Evolutionary conservation across 805 yeast species (phyloP), one percentile per base, ranked within the genome.

Genomic region (Starmerella roubikii): DNA sequence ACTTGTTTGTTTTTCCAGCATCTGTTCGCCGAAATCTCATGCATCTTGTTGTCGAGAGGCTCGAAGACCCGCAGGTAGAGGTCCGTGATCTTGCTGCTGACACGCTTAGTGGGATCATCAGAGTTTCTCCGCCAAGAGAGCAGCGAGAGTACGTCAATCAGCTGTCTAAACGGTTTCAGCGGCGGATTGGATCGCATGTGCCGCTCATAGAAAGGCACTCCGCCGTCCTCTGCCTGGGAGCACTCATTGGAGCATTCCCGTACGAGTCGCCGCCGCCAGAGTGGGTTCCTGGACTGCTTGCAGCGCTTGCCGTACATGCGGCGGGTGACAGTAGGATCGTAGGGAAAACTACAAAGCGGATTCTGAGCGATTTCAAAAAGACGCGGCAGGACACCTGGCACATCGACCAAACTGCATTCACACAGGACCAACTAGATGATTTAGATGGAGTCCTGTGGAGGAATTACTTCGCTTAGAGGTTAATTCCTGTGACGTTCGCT

Each of bases 361-460:
- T 73, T 2, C 66, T 88, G 36, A 77, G 93, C 46, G 77, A 74
- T 46, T 91, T 91, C 62, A 88, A 86, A 57, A 85, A 85, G 62
- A 74, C 83, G 5, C 71, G 97, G 48, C 93, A 86, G 42, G 98
- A 88, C 52, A 84, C 96, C 0, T 88, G 98, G 98, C 93, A 82
- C 52, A 72, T 84, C 42, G 98, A 88, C 55, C 70, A 79, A 44
- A 67, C 67, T 48, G 73, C 70, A 12, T 91, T 88, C 56, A 73
- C 76, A 8, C 72, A 69, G 35, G 82, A 78, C 4, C 93, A 88
- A 58, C 64, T 85, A 36, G 91, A 84, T 54, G 94, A 84, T 55
- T 62, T 88, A 32, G 98, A 88, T 57, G 98, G 98, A 30, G 95
- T 88, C 3, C 60, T 86, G 21, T 79, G 94, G 81, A 79, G 81